These are phyloP conservation scores for Nicotiana benthamiana DNA, from an alignment of 257 asterid species.

Conservation along the genomic window DNA sequence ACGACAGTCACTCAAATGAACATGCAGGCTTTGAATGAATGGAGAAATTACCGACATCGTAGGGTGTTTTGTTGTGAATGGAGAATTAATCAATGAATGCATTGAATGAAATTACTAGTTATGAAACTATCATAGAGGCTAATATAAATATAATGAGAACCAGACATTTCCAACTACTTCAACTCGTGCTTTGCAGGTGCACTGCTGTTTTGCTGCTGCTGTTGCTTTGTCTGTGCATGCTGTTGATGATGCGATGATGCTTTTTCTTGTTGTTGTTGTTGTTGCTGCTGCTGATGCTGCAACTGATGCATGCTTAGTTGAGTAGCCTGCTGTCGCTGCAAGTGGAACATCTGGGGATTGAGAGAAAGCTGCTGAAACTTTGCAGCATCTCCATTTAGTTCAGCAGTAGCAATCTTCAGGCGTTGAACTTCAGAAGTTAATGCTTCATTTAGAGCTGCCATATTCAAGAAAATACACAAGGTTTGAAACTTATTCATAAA, in stretches of 20 bases:
- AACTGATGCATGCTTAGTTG: slow-evolving; percentile 32
- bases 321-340: slow-evolving; percentile 21
- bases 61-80: not conserved
- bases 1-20: not conserved
- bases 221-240: not conserved
- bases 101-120: not conserved
- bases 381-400: slow-evolving; percentile 33
- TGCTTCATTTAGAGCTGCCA: slow-evolving; percentile 66
- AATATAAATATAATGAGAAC: not conserved
- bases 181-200: not conserved
- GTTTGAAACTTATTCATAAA: not conserved
- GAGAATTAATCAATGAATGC: not conserved
- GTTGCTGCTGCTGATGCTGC: slow-evolving; percentile 27
- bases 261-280: no score
- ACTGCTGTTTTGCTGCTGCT: not conserved
- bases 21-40: not conserved
- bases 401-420: slow-evolving; percentile 43
- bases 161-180: not conserved
- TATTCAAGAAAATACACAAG: not conserved
- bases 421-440: slow-evolving; percentile 58
- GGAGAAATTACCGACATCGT: not conserved
- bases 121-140: not conserved
- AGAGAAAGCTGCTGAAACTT: slow-evolving; percentile 51
- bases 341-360: slow-evolving; percentile 43
- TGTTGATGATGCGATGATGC: not conserved